phyloP scores from a whole-genome alignment of 805 yeast species.

The Zygosaccharomyces bisporus region DNA sequence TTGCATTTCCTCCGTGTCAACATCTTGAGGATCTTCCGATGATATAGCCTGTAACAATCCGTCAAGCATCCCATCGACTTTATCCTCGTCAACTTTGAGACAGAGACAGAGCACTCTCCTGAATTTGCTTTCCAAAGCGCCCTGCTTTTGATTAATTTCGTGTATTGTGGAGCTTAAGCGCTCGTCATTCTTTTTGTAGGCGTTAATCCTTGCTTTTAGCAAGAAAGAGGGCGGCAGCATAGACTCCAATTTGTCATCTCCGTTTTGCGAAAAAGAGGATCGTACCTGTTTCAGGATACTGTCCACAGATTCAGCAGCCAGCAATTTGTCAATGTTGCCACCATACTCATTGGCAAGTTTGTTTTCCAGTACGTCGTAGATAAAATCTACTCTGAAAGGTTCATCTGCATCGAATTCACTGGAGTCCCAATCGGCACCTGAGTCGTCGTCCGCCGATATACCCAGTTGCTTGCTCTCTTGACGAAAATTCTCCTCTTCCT shows the following conservation, averaged over 20 bases:
- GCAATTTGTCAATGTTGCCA: constrained; percentile 30
- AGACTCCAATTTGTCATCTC: constrained; percentile 18
- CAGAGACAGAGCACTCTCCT: constrained; percentile 85
- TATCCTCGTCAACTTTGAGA: constrained; percentile 78
- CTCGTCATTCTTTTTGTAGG: constrained; percentile 69
- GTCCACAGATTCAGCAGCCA: constrained; percentile 23
- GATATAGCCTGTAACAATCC: constrained; percentile 89
- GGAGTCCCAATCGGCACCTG: constrained; percentile 37
- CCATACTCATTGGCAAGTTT: constrained; percentile 36
- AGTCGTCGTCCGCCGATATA: constrained; percentile 28
- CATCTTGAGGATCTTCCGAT: constrained; percentile 65
- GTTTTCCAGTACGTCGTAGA: constrained; percentile 51
- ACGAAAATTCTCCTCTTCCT: constrained; percentile 56
- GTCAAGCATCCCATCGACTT: constrained; percentile 76
- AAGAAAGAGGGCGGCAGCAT: constrained; percentile 40
- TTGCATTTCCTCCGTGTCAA: constrained; percentile 47
- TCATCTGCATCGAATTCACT: constrained; percentile 82
- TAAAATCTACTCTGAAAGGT: constrained; percentile 70
- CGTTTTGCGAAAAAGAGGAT: constrained; percentile 15
- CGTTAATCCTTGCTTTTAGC: constrained; percentile 72
- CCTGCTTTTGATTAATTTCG: constrained; percentile 50
- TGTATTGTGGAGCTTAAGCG: constrained; percentile 51
- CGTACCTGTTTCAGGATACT: constrained; percentile 25
- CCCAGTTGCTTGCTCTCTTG: constrained; percentile 40
- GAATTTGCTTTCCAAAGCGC: constrained; percentile 67